Evolutionary conservation across 768 basidiomycete species (phyloP), one percentile per base, ranked within the genome.

Genomic region (Saitozyma sp.): DNA sequence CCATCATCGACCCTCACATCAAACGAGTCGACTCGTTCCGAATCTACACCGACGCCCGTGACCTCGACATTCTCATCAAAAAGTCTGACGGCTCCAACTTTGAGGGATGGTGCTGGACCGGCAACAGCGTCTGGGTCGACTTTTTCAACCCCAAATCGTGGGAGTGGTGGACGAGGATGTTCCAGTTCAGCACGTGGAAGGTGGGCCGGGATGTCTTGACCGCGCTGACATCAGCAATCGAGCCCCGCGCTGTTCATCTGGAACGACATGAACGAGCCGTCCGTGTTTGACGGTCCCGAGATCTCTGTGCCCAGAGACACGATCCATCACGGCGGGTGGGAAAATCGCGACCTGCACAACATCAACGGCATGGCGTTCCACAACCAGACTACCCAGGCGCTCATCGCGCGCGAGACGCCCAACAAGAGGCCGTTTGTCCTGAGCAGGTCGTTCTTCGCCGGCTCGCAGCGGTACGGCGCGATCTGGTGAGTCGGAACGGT

Each of bases 221-320:
- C 48, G 19, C 19, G 20, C 6, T 3, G 54, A 54, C 14, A 40
- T 3, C 65, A 81, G 80, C 78, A 82, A 19, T 81, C 93, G 68
- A 92, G 91, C 2, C 86, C 88, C 39, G 85, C 86, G 68, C 85
- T 97, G 13, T 88, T 88, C 77, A 92, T 98, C 68, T 99, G 96
- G 96, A 98, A 98, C 76, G 96, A 99, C 75, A 99, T 99, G 96
- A 97, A 97, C 69, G 96, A 98, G 91, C 96, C 96, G 1, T 89
- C 94, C 10, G 87, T 99, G n/a, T 99, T 99, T 83, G 95, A 97
- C 68, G 96, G 95, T 0, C 96, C 96, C 6, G 96, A 99, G 77
- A 97, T 99, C 71, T 87, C 86, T 41, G 86, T 89, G 84, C 86
- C 85, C 3, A 85, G 85, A 67, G 88, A 89, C 62, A 85, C 84